Base-by-base conservation (phyloP, 345 rosid species). In the Brassica cretica region DNA sequence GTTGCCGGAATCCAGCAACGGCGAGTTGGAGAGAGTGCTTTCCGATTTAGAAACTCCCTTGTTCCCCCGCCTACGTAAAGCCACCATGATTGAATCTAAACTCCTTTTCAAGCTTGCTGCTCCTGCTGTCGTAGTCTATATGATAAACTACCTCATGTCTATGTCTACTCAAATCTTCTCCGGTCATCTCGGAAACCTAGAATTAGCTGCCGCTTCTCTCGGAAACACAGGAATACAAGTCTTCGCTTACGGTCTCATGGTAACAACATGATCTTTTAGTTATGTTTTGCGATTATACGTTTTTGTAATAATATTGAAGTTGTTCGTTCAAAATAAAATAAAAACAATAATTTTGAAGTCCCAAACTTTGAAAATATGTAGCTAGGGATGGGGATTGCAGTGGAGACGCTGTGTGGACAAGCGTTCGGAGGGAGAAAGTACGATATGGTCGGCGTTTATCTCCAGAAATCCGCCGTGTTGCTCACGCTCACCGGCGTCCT, bases 361-460 rank as follows among this genome's bases (percentile, higher is more conserved):
- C 8, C 41, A 8, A 18, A 16, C 16, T 18, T 55, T 16, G 59
- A 6, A 53, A 51, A 16, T 16, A 0, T 0, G 12, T 74, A 85
- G 84, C 21, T 80, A 70, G 87, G 86, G 15, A 86, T 84, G 93
- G 91, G 93, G 69, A 88, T 90, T 59, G 91, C 91, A 8, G 91
- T 86, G 68, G 91, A 88, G 84, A 89, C 93, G 0, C 75, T 89
- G 10, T 88, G 93, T 32, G 93, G 93, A 5, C 91, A 89, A 82
- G 91, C 90, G 1, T 88, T 59, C 46, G 93, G 93, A 2, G 91
- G 89, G 14, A 56, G 66, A 5, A 84, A 77, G 16, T 85, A 77
- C 64, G 86, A 76, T 15, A 84, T 84, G 86, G 76, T 89, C 18
- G 93, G 93, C 6, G 15, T 86, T 24, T 89, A 87, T 68, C 80